Conservation (phyloP, 768 basidiomycete species). For the Hygrophorus russula region DNA sequence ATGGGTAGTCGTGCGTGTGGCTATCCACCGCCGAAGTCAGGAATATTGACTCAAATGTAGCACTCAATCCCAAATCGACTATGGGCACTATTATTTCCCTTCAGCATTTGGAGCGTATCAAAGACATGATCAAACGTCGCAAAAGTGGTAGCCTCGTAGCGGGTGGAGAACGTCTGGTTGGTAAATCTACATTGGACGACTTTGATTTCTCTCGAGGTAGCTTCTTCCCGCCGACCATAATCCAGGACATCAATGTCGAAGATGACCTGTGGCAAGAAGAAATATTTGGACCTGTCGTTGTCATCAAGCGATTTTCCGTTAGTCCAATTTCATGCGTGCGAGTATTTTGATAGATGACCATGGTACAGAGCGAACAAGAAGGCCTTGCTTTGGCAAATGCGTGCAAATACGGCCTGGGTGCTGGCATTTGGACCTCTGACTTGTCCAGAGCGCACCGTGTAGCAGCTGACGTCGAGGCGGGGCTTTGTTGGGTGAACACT, state of each 20-base stretch:
- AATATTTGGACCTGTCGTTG: slow-evolving; percentile 79
- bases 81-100: slow-evolving; percentile 78
- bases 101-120: slow-evolving; percentile 54
- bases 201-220: slow-evolving; percentile 61
- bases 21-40: neutral
- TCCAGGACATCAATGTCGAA: slow-evolving; percentile 40
- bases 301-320: slow-evolving; percentile 37
- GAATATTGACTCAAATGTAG: slow-evolving; percentile 22
- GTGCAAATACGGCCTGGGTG: slow-evolving; percentile 72
- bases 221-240: slow-evolving; percentile 76
- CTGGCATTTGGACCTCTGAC: slow-evolving; percentile 71
- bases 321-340: slow-evolving; percentile 5
- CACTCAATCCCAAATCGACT: slow-evolving; percentile 52
- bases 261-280: slow-evolving; percentile 76
- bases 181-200: slow-evolving; percentile 51
- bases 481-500: slow-evolving; percentile 82
- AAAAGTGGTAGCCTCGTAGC: slow-evolving; percentile 38
- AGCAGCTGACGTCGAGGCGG: slow-evolving; percentile 56
- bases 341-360: too few relatives aligned
- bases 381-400: slow-evolving; percentile 62
- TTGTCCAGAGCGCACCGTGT: slow-evolving; percentile 69
- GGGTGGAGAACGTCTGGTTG: slow-evolving; percentile 60
- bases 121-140: slow-evolving; percentile 34
- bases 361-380: slow-evolving; percentile 48
- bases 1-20: slow-evolving; percentile 66